Base-by-base conservation (phyloP, 345 rosid species). In the Adansonia digitata region DNA sequence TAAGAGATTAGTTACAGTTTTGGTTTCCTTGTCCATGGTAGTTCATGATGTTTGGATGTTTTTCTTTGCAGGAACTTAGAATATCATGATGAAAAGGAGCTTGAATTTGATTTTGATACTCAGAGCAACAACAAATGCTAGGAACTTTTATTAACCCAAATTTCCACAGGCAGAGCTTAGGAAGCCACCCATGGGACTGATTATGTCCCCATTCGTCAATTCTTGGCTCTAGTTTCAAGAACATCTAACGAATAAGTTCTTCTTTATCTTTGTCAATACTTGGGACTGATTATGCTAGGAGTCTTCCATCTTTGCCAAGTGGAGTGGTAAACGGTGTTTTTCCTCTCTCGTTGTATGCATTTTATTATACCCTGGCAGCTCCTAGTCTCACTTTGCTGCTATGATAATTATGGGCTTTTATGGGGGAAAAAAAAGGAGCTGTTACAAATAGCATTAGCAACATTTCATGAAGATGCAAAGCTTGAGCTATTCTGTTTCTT, bases 301-400 rank as follows among this genome's bases (percentile, higher is more conserved):
- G 73, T 77, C 60, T 75, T 78, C 67, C 77, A 62, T 26, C 77
- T 60, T 69, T 65, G 29, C 74, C 46, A 0, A 74, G 49, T 78
- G 82, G 81, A 77, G 40, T 74, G 87, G 87, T 84, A 79, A 78
- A 46, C 20, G n/a, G n/a, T n/a, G n/a, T n/a, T 26, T 37, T 14
- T 42, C 6, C 9, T 18, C 52, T 59, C 24, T 63, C 8, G 66
- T 29, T 46, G 26, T 15, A n/a, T n/a, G n/a, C n/a, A n/a, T n/a
- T 40, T 24, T 56, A 62, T 18, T 39, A 29, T 46, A 1, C 48
- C 3, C 15, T 9, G 39, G 12, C 34, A 46, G 8, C 53, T 57
- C 61, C 40, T 68, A 40, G 24, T 45, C 71, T 57, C 46, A 31
- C 48, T 74, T 73, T 60, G n/a, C 46, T 51, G 57, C 63, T 55